These are phyloP conservation scores for Phyllosticta ampelicida DNA, from an alignment of 2,329 filamentous ascomycete species.

Conservation along the genomic window DNA sequence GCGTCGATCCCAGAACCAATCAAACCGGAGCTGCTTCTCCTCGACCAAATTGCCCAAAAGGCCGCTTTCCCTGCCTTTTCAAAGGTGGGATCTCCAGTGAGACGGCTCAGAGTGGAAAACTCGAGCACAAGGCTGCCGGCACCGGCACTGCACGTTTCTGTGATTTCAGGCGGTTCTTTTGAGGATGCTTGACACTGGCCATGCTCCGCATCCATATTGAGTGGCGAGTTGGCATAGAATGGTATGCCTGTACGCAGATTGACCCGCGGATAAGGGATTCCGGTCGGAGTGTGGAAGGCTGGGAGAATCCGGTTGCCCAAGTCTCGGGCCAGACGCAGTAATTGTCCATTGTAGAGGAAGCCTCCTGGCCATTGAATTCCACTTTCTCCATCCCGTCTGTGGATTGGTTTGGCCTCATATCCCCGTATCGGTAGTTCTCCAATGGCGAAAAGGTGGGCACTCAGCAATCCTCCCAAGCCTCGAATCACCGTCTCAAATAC, in stretches of 20 bases:
- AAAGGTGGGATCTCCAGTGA: conserved; percentile 80
- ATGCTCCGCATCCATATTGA: conserved; percentile 49
- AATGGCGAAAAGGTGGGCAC: conserved; percentile 84
- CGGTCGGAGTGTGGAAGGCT: conserved; percentile 83
- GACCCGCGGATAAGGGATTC: conserved; percentile 87
- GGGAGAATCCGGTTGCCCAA: conserved; percentile 75
- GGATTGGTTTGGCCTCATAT: conserved; percentile 47
- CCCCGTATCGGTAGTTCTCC: conserved; percentile 80
- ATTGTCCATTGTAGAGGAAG: conserved; percentile 77
- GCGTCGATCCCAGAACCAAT: conserved; percentile 89
- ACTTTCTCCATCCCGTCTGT: conserved; percentile 21
- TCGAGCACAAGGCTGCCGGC: conserved; percentile 93
- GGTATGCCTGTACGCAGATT: conserved; percentile 86
- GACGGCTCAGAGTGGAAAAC: conserved; percentile 77
- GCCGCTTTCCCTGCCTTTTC: conserved; percentile 82
- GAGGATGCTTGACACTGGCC: conserved; percentile 37
- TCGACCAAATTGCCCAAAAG: conserved; percentile 94
- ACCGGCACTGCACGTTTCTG: conserved; percentile 92
- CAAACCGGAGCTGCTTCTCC: conserved; percentile 73
- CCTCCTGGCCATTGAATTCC: conserved; percentile 63
- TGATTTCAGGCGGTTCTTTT: conserved; percentile 55
- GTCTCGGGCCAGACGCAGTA: conserved; percentile 81
- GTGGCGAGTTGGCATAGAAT: conserved; percentile 78
- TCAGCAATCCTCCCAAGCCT: conserved; percentile 80
- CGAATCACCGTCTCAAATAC: conserved; percentile 97